Evolutionary conservation across 768 basidiomycete genomes (phyloP).

Genomic region (Hygrophorus pudorinus): DNA sequence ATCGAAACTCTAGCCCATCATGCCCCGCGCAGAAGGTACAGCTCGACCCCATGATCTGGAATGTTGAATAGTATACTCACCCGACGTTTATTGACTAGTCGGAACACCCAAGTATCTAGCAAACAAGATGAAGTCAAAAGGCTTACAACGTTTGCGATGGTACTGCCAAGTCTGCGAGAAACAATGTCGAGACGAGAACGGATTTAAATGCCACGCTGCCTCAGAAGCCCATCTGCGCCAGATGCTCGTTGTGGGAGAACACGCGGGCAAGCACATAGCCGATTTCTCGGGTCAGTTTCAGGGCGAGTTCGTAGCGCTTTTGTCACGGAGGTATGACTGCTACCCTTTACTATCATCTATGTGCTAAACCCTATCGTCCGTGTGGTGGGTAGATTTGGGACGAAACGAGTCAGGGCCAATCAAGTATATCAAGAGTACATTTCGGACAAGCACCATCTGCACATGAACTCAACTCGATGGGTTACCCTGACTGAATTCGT

Average conservation of each 20-base stretch:
- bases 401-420: conserved; percentile 91
- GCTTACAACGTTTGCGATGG: conserved; percentile 91
- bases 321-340: conserved; percentile 66
- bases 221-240: conserved; percentile 90
- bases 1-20: conserved; percentile 17
- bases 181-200: conserved; percentile 97
- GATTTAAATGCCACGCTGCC: conserved; percentile 90
- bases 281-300: conserved; percentile 87
- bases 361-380: background rate
- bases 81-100: conserved; percentile 30
- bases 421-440: conserved; percentile 98
- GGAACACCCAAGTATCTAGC: conserved; percentile 86
- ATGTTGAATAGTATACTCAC: background rate
- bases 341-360: conserved; percentile 1
- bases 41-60: background rate
- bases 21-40: conserved; percentile 82
- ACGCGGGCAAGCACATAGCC: conserved; percentile 85
- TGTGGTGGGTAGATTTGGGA: conserved; percentile 55
- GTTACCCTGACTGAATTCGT: conserved; percentile 94
- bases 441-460: conserved; percentile 83
- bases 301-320: conserved; percentile 80
- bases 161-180: conserved; percentile 99
- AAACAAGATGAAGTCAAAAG: conserved; percentile 97
- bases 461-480: conserved; percentile 99
- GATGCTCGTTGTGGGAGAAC: conserved; percentile 95